These are phyloP conservation scores for Pyrus betulifolia DNA, from an alignment of 306 rosid genomes.

Conservation along the genomic window DNA sequence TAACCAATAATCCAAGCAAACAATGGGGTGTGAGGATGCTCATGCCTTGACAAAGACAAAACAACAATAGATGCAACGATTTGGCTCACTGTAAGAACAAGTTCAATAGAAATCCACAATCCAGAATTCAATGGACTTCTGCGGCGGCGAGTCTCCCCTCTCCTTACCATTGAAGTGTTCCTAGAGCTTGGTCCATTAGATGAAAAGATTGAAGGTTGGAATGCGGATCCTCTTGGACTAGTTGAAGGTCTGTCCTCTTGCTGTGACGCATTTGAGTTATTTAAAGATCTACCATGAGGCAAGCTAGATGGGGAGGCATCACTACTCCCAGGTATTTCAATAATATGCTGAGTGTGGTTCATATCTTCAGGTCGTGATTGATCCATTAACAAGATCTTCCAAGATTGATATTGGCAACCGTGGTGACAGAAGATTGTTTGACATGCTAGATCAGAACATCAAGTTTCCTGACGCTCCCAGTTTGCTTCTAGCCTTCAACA, in stretches of 20 bases:
- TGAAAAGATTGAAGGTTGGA: constrained; percentile 37
- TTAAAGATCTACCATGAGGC: constrained; percentile 44
- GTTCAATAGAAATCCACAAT: constrained; percentile 85
- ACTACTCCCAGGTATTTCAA: constrained; percentile 47
- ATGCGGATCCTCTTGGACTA: constrained; percentile 21
- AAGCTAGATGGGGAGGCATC: constrained; percentile 49
- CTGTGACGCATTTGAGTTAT: constrained; percentile 27
- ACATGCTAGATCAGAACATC: constrained; percentile 32
- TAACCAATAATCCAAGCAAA: constrained; percentile 85
- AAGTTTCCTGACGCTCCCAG: constrained; percentile 15
- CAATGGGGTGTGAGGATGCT: constrained; percentile 75
- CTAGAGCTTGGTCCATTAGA: constrained; percentile 55
- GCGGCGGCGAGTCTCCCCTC: constrained; percentile 68
- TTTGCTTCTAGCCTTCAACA: not conserved
- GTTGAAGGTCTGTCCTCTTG: constrained; percentile 49
- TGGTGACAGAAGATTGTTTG: constrained; percentile 55
- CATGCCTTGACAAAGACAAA: constrained; percentile 71
- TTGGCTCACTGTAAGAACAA: constrained; percentile 73
- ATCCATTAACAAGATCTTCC: constrained; percentile 60
- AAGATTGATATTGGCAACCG: constrained; percentile 30
- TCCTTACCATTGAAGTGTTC: constrained; percentile 49
- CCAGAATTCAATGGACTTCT: constrained; percentile 92
- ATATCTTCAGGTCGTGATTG: constrained; percentile 23
- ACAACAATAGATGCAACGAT: constrained; percentile 76
- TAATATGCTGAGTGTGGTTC: constrained; percentile 37